phyloP scores from a whole-genome alignment of 208 protist species.

The Blechomonas ayalai region DNA sequence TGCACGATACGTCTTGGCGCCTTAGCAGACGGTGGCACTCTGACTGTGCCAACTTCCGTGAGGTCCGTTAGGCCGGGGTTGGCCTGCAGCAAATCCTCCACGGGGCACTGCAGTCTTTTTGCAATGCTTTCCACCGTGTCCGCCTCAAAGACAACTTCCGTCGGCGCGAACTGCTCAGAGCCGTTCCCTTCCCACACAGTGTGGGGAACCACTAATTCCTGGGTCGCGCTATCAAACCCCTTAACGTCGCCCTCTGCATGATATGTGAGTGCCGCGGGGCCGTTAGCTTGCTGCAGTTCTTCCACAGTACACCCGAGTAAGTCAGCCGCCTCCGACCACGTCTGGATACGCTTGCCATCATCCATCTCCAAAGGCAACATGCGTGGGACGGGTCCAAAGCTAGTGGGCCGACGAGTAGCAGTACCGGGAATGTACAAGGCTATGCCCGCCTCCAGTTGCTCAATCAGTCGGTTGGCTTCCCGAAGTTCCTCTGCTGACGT shows the following conservation, averaged over 20 bases:
- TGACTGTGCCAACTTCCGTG: slow-evolving; percentile 8
- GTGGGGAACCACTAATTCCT: slow-evolving; percentile 56
- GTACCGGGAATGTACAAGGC: slow-evolving; percentile 37
- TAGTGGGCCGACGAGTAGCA: slow-evolving; percentile 39
- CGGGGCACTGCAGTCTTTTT: slow-evolving; percentile 35
- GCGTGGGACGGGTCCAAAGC: slow-evolving; percentile 35
- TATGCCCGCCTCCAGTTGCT: slow-evolving; percentile 25
- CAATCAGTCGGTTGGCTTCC: slow-evolving; percentile 29
- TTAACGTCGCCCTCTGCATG: slow-evolving; percentile 18
- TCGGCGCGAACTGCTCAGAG: slow-evolving; percentile 36
- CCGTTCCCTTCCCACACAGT: slow-evolving; percentile 28
- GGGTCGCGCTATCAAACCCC: slow-evolving; percentile 42
- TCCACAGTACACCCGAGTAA: slow-evolving; percentile 72
- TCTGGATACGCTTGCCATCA: slow-evolving; percentile 15
- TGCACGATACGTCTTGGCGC: slow-evolving; percentile 48
- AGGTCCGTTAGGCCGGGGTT: slow-evolving; percentile 31
- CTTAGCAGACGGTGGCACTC: slow-evolving; percentile 35
- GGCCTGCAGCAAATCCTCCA: slow-evolving; percentile 26
- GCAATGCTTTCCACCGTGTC: slow-evolving; percentile 60
- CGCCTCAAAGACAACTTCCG: slow-evolving; percentile 41
- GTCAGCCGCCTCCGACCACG: slow-evolving; percentile 62
- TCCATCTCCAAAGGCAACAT: slow-evolving; percentile 30
- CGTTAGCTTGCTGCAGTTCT: slow-evolving; percentile 77
- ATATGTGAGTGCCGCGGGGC: slow-evolving; percentile 52
- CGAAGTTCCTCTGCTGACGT: slow-evolving; percentile 39